phyloP scores from a whole-genome alignment of 805 yeast genomes.

The Candida chilensis region DNA sequence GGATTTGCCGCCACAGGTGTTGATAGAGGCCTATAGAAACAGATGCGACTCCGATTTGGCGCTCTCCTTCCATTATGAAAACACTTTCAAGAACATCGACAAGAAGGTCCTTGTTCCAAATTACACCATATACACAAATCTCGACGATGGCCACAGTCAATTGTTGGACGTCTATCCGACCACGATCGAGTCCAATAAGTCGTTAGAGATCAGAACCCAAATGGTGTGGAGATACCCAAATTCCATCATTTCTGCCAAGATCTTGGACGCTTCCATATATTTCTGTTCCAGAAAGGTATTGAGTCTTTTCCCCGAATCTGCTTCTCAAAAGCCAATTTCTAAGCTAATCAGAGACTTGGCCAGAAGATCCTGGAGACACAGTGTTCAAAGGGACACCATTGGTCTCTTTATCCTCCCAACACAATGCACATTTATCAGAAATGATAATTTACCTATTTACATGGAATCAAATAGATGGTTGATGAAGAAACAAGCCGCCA shows the following conservation, averaged over 20 bases:
- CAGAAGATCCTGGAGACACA: conserved; percentile 86
- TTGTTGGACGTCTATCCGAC: conserved; percentile 68
- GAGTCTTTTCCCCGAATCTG: conserved; percentile 40
- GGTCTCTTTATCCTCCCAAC: conserved; percentile 66
- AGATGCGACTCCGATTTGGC: conserved; percentile 62
- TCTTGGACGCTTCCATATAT: conserved; percentile 67
- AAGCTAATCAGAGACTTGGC: conserved; percentile 81
- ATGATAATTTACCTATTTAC: conserved; percentile 71
- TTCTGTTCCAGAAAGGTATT: conserved; percentile 50
- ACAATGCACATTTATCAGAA: conserved; percentile 62
- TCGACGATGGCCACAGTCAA: conserved; percentile 28
- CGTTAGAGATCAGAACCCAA: conserved; percentile 72
- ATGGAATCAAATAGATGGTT: conserved; percentile 84
- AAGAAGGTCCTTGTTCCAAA: conserved; percentile 62
- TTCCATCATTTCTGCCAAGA: conserved; percentile 64
- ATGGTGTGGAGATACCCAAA: conserved; percentile 85
- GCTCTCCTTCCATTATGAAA: conserved; percentile 67
- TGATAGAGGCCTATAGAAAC: conserved; percentile 76
- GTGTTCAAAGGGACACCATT: conserved; percentile 45
- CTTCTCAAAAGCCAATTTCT: conserved; percentile 48
- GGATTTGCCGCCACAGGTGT: conserved; percentile 81
- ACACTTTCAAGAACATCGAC: conserved; percentile 68
- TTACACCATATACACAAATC: conserved; percentile 56
- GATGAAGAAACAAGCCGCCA: conserved; percentile 37
- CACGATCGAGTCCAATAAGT: conserved; percentile 62